Base-by-base conservation (phyloP, 2,329 filamentous ascomycete genomes). In the Sporothrix luriei region DNA sequence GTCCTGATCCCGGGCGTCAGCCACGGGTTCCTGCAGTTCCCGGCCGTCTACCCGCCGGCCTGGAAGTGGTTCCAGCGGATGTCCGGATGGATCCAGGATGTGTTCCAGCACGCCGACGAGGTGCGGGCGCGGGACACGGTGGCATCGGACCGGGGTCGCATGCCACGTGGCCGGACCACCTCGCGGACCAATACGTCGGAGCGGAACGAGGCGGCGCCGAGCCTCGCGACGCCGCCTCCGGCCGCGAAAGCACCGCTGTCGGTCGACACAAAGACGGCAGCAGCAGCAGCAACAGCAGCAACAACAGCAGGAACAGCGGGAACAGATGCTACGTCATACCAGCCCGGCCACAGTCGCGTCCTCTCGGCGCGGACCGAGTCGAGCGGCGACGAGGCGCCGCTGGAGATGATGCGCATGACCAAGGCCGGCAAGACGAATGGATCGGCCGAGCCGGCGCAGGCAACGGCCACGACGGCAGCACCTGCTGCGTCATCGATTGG, bases 21-120 rank as follows among this genome's bases (percentile, higher is more conserved):
- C 4, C 95, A 99, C 76, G 95, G 95, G 0, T 99, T 99, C 79
- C 81, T 97, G 74, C 94, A 97, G 77, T 97, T 99, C 76, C 92
- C 93, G 0, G 84, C 87, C 0, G 83, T 97, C 3, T 99, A 96
- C 74, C 93, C 93, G 0, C 92, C 95, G 10, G 94, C 92, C 0
- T 97, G 93, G 92, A 91, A 90, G 75, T 90, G 96, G 76, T 91
- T 98, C 74, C 88, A 91, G 73, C 87, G 90, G 46, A 92, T 91
- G 72, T 90, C 88, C 0, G 81, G 84, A 19, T 98, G 94, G 94
- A 93, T 97, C 74, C 85, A 90, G 61, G 89, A 93, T 38, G 84
- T 93, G 0, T 94, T 97, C 65, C 80, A 80, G 69, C 82, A 79
- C 48, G 87, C 82, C 2, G 83, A 85, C 61, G 66, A 68, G 14